phyloP scores from a whole-genome alignment of 2,329 filamentous ascomycete genomes.

The Diaporthe sp. region DNA sequence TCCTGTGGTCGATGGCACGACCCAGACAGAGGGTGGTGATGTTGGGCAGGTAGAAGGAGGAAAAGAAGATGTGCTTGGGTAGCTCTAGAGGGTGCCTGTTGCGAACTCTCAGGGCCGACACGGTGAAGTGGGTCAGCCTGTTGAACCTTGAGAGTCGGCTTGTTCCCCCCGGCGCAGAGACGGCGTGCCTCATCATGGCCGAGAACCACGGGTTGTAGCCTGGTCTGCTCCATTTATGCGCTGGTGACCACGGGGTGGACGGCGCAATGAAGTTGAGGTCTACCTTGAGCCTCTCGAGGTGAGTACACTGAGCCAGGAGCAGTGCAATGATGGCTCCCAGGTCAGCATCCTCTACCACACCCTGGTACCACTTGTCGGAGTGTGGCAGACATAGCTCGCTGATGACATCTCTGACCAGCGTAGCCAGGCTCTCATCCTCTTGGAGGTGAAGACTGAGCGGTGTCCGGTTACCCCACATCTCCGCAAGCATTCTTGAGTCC shows the following conservation, averaged over 20 bases:
- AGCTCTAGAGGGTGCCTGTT: background rate
- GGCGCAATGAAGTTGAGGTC: too few relatives aligned
- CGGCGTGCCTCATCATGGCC: too few relatives aligned
- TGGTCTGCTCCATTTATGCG: too few relatives aligned
- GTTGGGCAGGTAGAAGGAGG: background rate
- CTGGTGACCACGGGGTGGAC: too few relatives aligned
- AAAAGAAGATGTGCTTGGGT: background rate
- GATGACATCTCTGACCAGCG: background rate
- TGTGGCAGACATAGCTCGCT: too few relatives aligned
- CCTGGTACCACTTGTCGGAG: too few relatives aligned
- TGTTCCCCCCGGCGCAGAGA: background rate
- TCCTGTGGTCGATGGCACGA: background rate
- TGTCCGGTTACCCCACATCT: background rate
- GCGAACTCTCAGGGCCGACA: background rate
- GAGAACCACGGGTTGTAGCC: too few relatives aligned
- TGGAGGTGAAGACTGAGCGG: background rate
- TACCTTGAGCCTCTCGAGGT: too few relatives aligned
- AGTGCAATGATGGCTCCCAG: too few relatives aligned
- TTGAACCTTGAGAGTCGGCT: background rate
- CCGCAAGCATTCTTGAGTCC: background rate
- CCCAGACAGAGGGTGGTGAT: background rate
- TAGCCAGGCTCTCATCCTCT: background rate
- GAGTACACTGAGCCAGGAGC: too few relatives aligned
- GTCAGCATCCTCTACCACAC: too few relatives aligned
- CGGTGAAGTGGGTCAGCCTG: background rate